Evolutionary conservation across 495 filamentous ascomycete species (phyloP).

Genomic region (Corynascus novoguineensis): DNA sequence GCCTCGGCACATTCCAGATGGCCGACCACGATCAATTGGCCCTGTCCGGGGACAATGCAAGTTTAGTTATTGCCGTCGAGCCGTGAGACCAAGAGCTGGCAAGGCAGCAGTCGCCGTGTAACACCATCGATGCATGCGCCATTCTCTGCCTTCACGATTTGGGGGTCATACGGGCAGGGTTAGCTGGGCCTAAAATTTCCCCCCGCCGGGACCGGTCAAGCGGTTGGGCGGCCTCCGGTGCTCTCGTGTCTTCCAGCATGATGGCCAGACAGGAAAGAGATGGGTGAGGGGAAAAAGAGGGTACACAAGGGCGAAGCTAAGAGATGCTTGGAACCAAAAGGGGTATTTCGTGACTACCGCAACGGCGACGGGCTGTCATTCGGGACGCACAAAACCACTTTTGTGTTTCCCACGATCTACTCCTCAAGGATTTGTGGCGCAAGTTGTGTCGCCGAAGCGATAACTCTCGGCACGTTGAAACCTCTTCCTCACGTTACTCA

Average conservation of each 20-base stretch:
- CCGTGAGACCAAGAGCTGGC: not conserved
- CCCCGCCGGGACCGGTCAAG: not conserved
- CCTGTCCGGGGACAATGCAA: not conserved
- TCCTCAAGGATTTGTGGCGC: too few species aligned
- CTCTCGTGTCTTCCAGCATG: not conserved
- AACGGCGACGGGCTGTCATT: too few species aligned
- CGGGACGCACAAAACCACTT: too few species aligned
- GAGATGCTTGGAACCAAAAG: not conserved
- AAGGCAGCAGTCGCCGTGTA: not conserved
- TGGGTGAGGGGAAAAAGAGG: too few species aligned
- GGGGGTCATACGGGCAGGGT: not conserved
- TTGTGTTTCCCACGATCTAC: too few species aligned
- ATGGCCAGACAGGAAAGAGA: not conserved
- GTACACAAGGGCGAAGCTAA: not conserved
- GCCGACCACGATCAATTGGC: not conserved
- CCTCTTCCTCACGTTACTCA: not conserved
- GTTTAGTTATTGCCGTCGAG: not conserved
- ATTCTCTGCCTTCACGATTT: not conserved
- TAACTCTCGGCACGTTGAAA: too few species aligned
- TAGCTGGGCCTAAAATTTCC: not conserved
- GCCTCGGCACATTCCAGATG: not conserved
- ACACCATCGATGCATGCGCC: not conserved
- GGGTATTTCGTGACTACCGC: conserved; percentile 1
- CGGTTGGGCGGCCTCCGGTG: conserved; percentile 6
- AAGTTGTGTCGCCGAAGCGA: too few species aligned